Base-by-base conservation (phyloP, 163 green algal genomes). In the Smithsoniella earleae region DNA sequence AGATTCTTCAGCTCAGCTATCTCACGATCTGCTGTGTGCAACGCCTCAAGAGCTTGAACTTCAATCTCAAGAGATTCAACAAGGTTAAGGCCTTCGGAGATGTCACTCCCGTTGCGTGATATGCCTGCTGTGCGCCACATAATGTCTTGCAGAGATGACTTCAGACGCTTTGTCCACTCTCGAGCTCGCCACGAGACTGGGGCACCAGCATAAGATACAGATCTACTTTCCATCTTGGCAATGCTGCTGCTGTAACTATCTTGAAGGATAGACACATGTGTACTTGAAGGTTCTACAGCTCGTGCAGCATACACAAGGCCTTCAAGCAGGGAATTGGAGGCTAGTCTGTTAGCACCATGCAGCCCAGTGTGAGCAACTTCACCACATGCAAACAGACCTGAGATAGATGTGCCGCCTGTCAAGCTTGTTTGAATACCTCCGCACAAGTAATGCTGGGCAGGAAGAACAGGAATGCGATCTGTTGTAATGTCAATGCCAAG, bases 401-500 rank as follows among this genome's bases (percentile, higher is more conserved):
- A 76, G 13, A 99, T 55, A 62, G 73, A 87, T 2, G 93, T 98
- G 78, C 95, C 84, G 2, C 85, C 90, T 10, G 84, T 73, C 66
- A 97, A 76, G 36, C 87, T 90, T 0, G 92, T 91, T 74, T 86
- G 62, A 25, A 97, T 88, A 20, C 94, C 94, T 33, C 94, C 94
- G 79, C 95, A 99, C 52, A 95, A 89, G 88, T 99, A 99, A 83
- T 99, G 94, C 82, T 96, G 89, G 3, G 91, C 91, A 0, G 94
- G 94, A 28, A 94, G 83, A 6, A 99, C 95, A 0, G 94, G 94
- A 73, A 99, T 97, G 30, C 89, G 87, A 25, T 97, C 83, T 2
- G 75, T 76, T 0, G 85, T 89, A 62, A 96, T 95, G 80, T 96
- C 87, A n/a, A 95, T 83, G 18, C 89, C 89, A 18, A 83, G 77